These are phyloP conservation scores for Nephelium lappaceum DNA, from an alignment of 345 rosid genomes.

Conservation along the genomic window DNA sequence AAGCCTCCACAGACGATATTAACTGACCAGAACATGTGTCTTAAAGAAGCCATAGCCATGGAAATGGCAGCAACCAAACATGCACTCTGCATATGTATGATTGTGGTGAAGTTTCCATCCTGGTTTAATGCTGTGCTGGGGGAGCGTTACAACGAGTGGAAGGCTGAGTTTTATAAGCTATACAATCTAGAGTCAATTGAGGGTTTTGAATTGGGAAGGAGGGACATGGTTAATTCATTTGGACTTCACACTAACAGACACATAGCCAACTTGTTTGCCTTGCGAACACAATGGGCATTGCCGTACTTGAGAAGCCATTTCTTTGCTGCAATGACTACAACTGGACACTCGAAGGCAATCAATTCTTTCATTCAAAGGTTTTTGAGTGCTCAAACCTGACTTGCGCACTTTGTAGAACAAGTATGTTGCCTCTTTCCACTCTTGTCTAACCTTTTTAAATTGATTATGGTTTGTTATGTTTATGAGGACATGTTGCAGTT, in stretches of 20 bases:
- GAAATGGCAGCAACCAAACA: slow-evolving; percentile 89
- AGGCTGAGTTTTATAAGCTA: slow-evolving; percentile 81
- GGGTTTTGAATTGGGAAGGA: slow-evolving; percentile 91
- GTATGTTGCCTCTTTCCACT: slow-evolving; percentile 44
- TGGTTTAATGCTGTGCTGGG: slow-evolving; percentile 95
- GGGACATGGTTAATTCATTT: slow-evolving; percentile 81
- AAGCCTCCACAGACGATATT: slow-evolving; percentile 88
- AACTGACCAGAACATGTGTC: slow-evolving; percentile 90
- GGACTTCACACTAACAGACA: slow-evolving; percentile 92
- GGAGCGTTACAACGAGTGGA: slow-evolving; percentile 94
- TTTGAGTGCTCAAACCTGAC: slow-evolving; percentile 85
- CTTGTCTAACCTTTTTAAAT: not conserved
- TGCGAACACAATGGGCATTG: slow-evolving; percentile 79
- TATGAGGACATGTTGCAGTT: not conserved
- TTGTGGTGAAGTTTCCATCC: slow-evolving; percentile 89
- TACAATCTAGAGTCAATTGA: slow-evolving; percentile 81
- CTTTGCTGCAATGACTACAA: slow-evolving; percentile 79
- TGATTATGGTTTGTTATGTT: too few relatives aligned
- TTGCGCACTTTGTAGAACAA: slow-evolving; percentile 91
- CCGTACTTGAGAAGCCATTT: slow-evolving; percentile 90
- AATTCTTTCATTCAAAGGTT: slow-evolving; percentile 94
- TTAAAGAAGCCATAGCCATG: slow-evolving; percentile 87
- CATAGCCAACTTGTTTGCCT: slow-evolving; percentile 62
- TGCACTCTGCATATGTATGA: slow-evolving; percentile 97
- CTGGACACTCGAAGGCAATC: slow-evolving; percentile 80